These are phyloP conservation scores for Alternaria triticimaculans DNA, from an alignment of 2,329 filamentous ascomycete species.

Conservation along the genomic window DNA sequence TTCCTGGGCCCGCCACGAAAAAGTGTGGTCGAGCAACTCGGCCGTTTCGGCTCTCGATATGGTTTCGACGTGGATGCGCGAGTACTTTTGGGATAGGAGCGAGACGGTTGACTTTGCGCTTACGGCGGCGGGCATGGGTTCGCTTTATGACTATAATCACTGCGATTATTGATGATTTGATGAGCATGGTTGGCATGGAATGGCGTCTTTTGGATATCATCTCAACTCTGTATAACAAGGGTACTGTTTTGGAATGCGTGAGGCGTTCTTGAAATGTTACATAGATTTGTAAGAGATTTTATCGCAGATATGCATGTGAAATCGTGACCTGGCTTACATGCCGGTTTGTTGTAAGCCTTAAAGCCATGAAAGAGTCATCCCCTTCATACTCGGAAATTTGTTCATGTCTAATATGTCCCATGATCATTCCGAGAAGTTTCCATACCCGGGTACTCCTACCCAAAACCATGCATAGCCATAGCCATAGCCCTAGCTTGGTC, in stretches of 20 bases:
- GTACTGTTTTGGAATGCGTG: background rate
- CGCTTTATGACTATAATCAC: constrained; percentile 32
- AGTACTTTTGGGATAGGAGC: constrained; percentile 47
- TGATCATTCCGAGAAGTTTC: background rate
- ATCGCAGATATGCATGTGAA: background rate
- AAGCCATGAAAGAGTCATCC: background rate
- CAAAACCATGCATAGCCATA: background rate
- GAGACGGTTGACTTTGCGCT: constrained; percentile 41
- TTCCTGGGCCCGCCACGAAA: constrained; percentile 39
- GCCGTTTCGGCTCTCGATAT: constrained; percentile 42
- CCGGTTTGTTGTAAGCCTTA: background rate
- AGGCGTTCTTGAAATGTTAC: background rate
- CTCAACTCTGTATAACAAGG: background rate
- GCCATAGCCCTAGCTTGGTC: constrained; percentile 3
- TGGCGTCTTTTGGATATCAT: constrained; percentile 1
- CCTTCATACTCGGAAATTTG: too few relatives aligned
- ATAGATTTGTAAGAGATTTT: background rate
- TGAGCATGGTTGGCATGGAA: background rate
- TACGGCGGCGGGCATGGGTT: constrained; percentile 35
- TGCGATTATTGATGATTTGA: constrained; percentile 21
- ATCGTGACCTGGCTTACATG: background rate
- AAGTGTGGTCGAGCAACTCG: constrained; percentile 44
- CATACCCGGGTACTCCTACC: background rate
- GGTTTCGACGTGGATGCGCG: constrained; percentile 42
- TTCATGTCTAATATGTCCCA: background rate